These are phyloP conservation scores for Xylaria sp. DNA, from an alignment of 2,329 filamentous ascomycete species.

Conservation along the genomic window DNA sequence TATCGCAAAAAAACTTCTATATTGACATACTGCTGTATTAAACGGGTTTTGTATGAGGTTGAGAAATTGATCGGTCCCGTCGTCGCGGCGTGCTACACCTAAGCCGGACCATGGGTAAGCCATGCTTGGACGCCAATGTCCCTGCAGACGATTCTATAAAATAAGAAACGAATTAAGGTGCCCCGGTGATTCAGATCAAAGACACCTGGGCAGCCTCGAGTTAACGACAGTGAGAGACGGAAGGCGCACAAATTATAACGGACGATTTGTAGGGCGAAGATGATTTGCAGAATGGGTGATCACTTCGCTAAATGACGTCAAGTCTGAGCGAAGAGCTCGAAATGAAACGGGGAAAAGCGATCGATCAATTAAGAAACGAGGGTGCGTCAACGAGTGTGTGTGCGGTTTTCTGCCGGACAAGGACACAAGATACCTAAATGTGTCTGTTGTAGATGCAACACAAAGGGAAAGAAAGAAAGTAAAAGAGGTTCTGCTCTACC, in stretches of 20 bases:
- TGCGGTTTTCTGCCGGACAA: background rate
- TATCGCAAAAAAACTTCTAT: background rate
- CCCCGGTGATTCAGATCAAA: background rate
- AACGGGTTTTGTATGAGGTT: conserved; percentile 62
- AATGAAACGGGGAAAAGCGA: conserved; percentile 1
- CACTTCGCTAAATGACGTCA: conserved; percentile 25
- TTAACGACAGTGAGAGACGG: background rate
- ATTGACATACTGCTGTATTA: conserved; percentile 54
- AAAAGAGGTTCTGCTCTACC: conserved; percentile 8
- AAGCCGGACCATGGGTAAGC: conserved; percentile 3
- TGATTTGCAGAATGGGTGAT: background rate
- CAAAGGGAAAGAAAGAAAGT: conserved; percentile 5
- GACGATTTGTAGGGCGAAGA: background rate
- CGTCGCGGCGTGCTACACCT: conserved; percentile 30
- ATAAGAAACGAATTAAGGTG: background rate
- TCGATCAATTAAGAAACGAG: conserved; percentile 5
- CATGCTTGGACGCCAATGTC: conserved; percentile 18
- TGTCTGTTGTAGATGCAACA: conserved; percentile 4
- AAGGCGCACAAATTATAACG: background rate
- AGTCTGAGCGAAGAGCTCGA: conserved; percentile 29
- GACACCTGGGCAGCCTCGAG: background rate
- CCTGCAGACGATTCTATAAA: conserved; percentile 1
- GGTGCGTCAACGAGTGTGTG: background rate
- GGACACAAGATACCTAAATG: conserved; percentile 12
- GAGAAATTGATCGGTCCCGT: conserved; percentile 55